Evolutionary conservation across 2,329 filamentous ascomycete genomes (phyloP), one percentile per base, ranked within the genome.

Genomic region (Scortechinia acanthostroma): DNA sequence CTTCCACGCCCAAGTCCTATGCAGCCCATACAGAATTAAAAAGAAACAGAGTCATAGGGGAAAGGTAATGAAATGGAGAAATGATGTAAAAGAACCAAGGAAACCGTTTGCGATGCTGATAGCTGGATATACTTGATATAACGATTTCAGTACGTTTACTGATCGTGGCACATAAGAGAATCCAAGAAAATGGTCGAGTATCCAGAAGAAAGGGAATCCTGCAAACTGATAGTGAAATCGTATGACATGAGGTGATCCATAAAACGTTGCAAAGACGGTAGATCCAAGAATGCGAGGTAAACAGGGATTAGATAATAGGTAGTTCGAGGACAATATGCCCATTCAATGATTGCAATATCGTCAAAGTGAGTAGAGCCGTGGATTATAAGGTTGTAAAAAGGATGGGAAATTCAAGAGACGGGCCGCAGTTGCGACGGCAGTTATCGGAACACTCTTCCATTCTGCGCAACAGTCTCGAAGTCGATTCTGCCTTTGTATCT

Each of bases 401-500:
- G n/a, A 30, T 30, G n/a, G 25, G n/a, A n/a, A n/a, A 30, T 30
- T n/a, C 10, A 30, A 30, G 10, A n/a, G n/a, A 30, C 25, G 10
- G 10, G 25, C 25, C 25, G n/a, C 25, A 10, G 25, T 30, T 10
- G n/a, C 10, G 10, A 30, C n/a, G 25, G 25, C n/a, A n/a, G 10
- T 30, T 19, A 40, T 40, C 35, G 6, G 20, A 19, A 10, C 10
- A 10, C 25, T 40, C 6, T 19, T 40, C 10, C 35, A 40, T 40
- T 40, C 6, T 40, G 35, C 10, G 17, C 35, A 40, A 40, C 35
- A 10, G 35, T 40, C 17, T 40, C 10, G 17, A 40, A 10, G 10
- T 19, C 10, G 6, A 40, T 6, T 19, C 35, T 10, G 35, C 6
- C 10, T 40, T 40, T 6, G 20, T 40, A 43, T 43, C 51, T 53